phyloP scores from a whole-genome alignment of 2,329 filamentous ascomycete genomes.

The Parafenestella ontariensis region DNA sequence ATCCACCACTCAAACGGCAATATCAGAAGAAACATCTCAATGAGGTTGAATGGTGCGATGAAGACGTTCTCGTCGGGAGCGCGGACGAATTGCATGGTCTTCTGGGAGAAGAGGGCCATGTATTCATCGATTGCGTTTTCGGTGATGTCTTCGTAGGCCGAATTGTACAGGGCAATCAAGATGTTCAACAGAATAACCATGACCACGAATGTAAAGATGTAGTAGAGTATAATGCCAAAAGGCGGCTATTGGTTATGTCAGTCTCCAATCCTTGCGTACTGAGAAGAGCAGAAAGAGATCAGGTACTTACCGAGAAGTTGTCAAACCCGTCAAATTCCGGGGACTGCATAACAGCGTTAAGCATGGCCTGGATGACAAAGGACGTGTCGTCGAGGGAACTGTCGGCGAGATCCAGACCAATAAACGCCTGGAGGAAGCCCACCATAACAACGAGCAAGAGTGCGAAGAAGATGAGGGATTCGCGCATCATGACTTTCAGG shows the following conservation, averaged over 20 bases:
- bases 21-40: conserved; percentile 82
- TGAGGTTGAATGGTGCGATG: conserved; percentile 92
- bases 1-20: conserved; percentile 97
- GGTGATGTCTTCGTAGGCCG: conserved; percentile 93
- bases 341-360: conserved; percentile 88
- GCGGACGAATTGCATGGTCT: conserved; percentile 95
- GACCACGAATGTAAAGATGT: conserved; percentile 95
- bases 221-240: conserved; percentile 94
- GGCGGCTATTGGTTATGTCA: conserved; percentile 63
- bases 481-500: conserved; percentile 72
- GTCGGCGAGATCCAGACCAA: conserved; percentile 87
- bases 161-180: conserved; percentile 96
- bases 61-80: conserved; percentile 98
- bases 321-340: conserved; percentile 92
- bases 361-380: conserved; percentile 82
- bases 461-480: conserved; percentile 93
- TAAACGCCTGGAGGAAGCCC: conserved; percentile 91
- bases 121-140: conserved; percentile 94
- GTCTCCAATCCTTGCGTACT: not conserved
- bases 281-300: not conserved
- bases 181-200: conserved; percentile 96
- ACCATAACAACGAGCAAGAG: conserved; percentile 82
- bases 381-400: conserved; percentile 69
- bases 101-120: conserved; percentile 89
- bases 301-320: conserved; percentile 69